Conservation (phyloP, 164 flowering plant species). For the Taxillus chinensis region DNA sequence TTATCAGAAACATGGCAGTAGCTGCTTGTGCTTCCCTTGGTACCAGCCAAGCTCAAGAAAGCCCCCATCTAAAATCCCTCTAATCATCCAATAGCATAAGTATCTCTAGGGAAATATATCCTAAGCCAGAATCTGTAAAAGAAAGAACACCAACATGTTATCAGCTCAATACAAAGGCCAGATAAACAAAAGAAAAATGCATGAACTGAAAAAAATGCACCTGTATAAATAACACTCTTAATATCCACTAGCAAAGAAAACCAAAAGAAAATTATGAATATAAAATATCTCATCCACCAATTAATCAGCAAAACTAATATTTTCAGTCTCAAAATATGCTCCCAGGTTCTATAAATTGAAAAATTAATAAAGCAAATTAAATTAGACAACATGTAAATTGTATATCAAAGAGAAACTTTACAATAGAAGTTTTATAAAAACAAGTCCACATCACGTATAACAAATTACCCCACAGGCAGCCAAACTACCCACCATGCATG, state of each 20-base stretch:
- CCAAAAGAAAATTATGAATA: neutral
- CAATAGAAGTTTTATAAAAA: too few relatives aligned
- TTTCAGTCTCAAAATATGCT: neutral
- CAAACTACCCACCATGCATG: too few relatives aligned
- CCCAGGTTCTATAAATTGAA: too few relatives aligned
- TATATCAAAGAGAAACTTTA: too few relatives aligned
- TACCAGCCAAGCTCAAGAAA: slow-evolving; percentile 43
- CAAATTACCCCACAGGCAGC: too few relatives aligned
- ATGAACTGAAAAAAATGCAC: neutral
- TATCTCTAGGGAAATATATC: neutral
- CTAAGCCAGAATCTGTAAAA: neutral
- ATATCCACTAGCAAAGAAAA: neutral
- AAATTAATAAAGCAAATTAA: too few relatives aligned
- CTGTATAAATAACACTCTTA: neutral
- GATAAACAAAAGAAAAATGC: neutral
- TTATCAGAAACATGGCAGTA: slow-evolving; percentile 16
- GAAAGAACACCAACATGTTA: neutral
- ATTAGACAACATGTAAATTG: too few relatives aligned
- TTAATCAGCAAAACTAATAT: neutral
- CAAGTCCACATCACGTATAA: too few relatives aligned
- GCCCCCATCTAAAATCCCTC: slow-evolving; percentile 43
- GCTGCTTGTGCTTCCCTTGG: slow-evolving; percentile 18
- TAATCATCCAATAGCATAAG: neutral
- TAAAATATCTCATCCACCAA: neutral
- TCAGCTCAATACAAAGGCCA: neutral